A percentile compares a stretch with the other conserved stretches of the same genome.
phyloP scores from a whole-genome alignment of 257 asterid genomes.

The Orobanche coerulescens region DNA sequence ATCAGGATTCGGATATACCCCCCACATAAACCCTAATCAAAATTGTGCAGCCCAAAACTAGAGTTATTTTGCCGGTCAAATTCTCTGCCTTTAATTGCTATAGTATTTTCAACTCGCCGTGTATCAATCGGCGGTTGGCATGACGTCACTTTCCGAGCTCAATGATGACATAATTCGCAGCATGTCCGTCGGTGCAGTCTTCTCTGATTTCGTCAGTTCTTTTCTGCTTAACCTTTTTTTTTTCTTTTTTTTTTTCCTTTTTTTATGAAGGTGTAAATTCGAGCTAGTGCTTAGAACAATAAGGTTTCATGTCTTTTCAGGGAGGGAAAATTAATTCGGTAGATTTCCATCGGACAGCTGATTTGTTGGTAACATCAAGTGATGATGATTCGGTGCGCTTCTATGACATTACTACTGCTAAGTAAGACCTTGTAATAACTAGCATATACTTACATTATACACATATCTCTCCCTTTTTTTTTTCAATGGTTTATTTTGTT shows the following conservation, averaged over 20 bases:
- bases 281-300: not conserved
- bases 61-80: not conserved
- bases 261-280: not conserved
- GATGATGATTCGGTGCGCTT: slow-evolving; percentile 87
- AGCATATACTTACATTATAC: not conserved
- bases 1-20: not conserved
- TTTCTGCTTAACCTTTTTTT: not conserved
- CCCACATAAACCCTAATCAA: slow-evolving; percentile 27
- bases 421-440: slow-evolving; percentile 39
- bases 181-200: slow-evolving; percentile 81
- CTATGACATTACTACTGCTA: slow-evolving; percentile 66
- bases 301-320: slow-evolving; percentile 25
- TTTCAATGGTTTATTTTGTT: not conserved
- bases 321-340: slow-evolving; percentile 79
- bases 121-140: slow-evolving; percentile 16
- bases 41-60: not conserved
- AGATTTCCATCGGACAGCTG: slow-evolving; percentile 84
- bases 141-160: slow-evolving; percentile 51
- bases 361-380: slow-evolving; percentile 74
- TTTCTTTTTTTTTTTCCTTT: not conserved
- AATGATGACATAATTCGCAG: slow-evolving; percentile 61
- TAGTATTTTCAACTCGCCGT: too few relatives aligned
- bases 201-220: slow-evolving; percentile 75
- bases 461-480: not conserved
- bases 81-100: not conserved